These are phyloP conservation scores for Panicum hallii DNA, from an alignment of 202 grass and related monocot species.

Conservation along the genomic window DNA sequence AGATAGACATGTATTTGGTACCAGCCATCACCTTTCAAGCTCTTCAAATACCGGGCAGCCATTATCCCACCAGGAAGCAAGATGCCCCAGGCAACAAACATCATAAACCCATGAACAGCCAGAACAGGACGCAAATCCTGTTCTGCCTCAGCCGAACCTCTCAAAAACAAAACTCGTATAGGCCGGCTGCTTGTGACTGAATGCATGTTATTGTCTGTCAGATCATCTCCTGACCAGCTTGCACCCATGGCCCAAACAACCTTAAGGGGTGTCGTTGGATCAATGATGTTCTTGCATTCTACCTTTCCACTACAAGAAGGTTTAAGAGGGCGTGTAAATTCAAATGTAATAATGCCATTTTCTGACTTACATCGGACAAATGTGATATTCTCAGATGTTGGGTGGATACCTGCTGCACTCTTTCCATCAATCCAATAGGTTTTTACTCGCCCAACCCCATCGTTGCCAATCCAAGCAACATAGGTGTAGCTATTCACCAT, in stretches of 20 bases:
- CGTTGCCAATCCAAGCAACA: conserved; percentile 81
- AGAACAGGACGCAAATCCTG: conserved; percentile 75
- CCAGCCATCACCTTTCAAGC: conserved; percentile 76
- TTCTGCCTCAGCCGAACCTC: conserved; percentile 75
- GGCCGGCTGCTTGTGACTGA: conserved; percentile 79
- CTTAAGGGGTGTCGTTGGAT: conserved; percentile 84
- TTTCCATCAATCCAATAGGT: conserved; percentile 86
- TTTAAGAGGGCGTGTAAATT: conserved; percentile 79
- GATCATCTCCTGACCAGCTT: conserved; percentile 68
- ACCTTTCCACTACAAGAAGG: conserved; percentile 68
- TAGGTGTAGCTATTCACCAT: conserved; percentile 92
- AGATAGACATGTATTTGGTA: conserved; percentile 83
- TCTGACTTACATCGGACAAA: conserved; percentile 71
- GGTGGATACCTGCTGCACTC: conserved; percentile 64
- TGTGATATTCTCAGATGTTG: conserved; percentile 79
- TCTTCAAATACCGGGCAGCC: conserved; percentile 85
- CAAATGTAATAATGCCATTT: conserved; percentile 94
- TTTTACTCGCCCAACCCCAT: conserved; percentile 76
- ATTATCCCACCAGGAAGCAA: conserved; percentile 86
- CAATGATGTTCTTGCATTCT: conserved; percentile 92
- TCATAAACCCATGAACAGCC: conserved; percentile 90
- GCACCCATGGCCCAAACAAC: conserved; percentile 98
- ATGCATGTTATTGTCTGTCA: conserved; percentile 86
- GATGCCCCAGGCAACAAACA: conserved; percentile 95
- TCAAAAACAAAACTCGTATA: conserved; percentile 69